Evolutionary conservation across 345 rosid genomes (phyloP), one percentile per base, ranked within the genome.

Genomic region (Combretum micranthum): DNA sequence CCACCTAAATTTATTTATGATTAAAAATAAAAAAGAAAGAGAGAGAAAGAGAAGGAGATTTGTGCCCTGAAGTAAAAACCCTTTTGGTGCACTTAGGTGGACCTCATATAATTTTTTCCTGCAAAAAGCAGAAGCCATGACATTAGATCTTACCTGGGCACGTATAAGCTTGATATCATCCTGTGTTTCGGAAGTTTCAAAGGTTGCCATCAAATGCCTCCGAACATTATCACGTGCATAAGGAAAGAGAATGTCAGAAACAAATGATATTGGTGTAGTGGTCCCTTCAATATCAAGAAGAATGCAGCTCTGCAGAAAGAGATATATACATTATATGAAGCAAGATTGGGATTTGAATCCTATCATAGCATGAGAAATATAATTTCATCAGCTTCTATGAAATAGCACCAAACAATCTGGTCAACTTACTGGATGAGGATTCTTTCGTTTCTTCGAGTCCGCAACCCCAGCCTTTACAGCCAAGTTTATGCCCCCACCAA

Each of bases 201-300:
- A 94, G 55, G 90, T 87, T 44, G 72, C 76, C 56, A 59, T 71
- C 69, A 94, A 70, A 77, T 87, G 93, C 80, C 79, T 94, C 53
- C 80, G 90, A 60, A 90, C 95, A 64, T 85, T 90, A 57, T 83
- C 82, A 67, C 83, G 78, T 55, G 97, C 95, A 80, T 84, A 94
- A 2, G 97, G 97, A 76, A 85, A 90, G 60, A 90, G 93, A 59
- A 94, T 83, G 59, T 94, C 97, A 5, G 82, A 69, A 67, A 90
- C 99, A 66, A 87, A 94, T 21, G 96, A 79, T 75, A 94, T 94
- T 39, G 97, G 97, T 12, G 97, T 87, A 2, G 99, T 90, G 63
- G 95, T 93, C 66, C 99, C 99, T 78, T 90, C 99, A 46, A 90
- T 90, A 77, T 90, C 99, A 45, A 93, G 97, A 69, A 93, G 83